A percentile compares a stretch with the other conserved stretches of the same genome.
Evolutionary conservation across 2,329 filamentous ascomycete genomes (phyloP).

Genomic region (Lachnellula cervina): DNA sequence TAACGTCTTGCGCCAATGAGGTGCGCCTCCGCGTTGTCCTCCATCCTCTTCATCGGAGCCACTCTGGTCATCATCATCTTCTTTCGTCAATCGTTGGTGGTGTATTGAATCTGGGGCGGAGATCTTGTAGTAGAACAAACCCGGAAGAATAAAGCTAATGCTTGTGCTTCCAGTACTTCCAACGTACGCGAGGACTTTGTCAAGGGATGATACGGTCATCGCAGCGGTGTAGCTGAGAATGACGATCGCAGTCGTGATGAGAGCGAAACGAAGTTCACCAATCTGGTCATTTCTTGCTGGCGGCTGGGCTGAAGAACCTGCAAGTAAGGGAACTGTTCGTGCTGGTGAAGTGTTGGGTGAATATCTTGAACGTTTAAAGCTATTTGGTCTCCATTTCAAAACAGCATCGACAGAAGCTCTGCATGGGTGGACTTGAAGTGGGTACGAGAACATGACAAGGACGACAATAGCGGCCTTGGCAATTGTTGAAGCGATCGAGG

Average conservation of each 20-base stretch:
- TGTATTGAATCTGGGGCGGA: conserved; percentile 81
- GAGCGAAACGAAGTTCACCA: conserved; percentile 80
- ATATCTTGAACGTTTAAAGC: conserved; percentile 31
- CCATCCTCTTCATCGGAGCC: conserved; percentile 50
- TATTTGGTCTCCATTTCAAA: conserved; percentile 78
- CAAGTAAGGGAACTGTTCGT: conserved; percentile 37
- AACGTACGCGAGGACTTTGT: conserved; percentile 90
- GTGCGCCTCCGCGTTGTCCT: conserved; percentile 2
- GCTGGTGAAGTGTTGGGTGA: conserved; percentile 32
- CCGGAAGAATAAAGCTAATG: conserved; percentile 94
- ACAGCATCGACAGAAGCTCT: conserved; percentile 92
- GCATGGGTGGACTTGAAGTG: conserved; percentile 92
- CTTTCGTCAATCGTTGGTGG: conserved; percentile 83
- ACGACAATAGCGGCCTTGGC: conserved; percentile 93
- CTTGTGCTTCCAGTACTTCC: conserved; percentile 91
- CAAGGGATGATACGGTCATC: conserved; percentile 84
- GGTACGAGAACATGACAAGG: conserved; percentile 93
- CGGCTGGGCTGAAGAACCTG: conserved; percentile 43
- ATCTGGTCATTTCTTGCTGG: conserved; percentile 56
- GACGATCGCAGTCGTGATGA: conserved; percentile 83
- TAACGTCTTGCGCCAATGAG: conserved; percentile 46
- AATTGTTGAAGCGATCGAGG: conserved; percentile 80
- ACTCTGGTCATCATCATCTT: conserved; percentile 75
- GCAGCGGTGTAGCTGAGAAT: conserved; percentile 81
- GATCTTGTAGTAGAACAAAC: conserved; percentile 98